A percentile compares a stretch with the other conserved stretches of the same genome.
Evolutionary conservation across 2,329 filamentous ascomycete species (phyloP).

Genomic region (Hawksworthiomyces lignivorus): DNA sequence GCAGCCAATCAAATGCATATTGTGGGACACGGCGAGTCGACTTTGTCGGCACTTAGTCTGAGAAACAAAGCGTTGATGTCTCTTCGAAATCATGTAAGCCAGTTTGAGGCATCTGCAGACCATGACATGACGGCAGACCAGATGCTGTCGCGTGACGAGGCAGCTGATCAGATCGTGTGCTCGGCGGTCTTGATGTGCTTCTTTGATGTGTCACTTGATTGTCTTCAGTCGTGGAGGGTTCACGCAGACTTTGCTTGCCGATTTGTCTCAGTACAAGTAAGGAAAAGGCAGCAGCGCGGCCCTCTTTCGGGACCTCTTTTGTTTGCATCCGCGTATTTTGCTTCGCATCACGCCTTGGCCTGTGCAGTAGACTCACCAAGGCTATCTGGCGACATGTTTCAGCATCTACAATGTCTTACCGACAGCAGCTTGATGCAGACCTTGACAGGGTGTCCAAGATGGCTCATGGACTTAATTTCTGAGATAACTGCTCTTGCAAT

Average conservation of each 20-base stretch:
- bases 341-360: conserved; percentile 14
- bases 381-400: background rate
- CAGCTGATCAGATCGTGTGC: conserved; percentile 4
- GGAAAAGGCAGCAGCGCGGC: background rate
- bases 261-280: background rate
- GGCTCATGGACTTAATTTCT: conserved; percentile 1
- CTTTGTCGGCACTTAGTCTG: background rate
- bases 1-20: conserved; percentile 19
- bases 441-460: background rate
- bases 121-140: too few relatives aligned
- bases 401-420: background rate
- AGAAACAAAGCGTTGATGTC: background rate
- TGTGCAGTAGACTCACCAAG: conserved; percentile 10
- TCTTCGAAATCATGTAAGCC: background rate
- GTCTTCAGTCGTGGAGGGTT: background rate
- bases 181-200: conserved; percentile 9
- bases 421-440: background rate
- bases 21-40: conserved; percentile 4
- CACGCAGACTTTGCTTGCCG: conserved; percentile 2
- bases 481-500: conserved; percentile 11
- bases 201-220: conserved; percentile 7
- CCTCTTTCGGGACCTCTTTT: conserved; percentile 4
- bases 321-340: conserved; percentile 21
- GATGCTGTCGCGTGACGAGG: background rate
- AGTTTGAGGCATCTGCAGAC: background rate